A percentile compares a stretch with the other conserved stretches of the same genome.
These are phyloP conservation scores for Podospora australis DNA, from an alignment of 495 filamentous ascomycete genomes.

Conservation along the genomic window DNA sequence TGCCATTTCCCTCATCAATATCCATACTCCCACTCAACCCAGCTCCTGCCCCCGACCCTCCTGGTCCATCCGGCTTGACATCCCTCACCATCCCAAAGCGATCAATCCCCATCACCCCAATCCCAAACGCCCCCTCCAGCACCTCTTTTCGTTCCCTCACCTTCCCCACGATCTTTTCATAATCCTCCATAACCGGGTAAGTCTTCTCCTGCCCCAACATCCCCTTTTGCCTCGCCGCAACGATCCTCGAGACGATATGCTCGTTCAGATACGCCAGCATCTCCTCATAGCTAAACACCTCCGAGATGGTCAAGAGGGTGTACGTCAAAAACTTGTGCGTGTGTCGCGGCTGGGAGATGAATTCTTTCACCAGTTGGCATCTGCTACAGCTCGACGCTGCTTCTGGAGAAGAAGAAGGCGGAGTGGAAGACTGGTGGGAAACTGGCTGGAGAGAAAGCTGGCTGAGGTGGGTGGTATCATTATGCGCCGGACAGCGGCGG, in stretches of 20 bases:
- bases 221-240: background rate
- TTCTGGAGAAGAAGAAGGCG: background rate
- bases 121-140: background rate
- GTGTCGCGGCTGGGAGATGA: background rate
- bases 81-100: background rate
- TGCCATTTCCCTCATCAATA: too few species aligned
- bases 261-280: slow-evolving; percentile 5
- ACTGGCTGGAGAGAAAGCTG: background rate
- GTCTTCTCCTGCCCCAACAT: background rate
- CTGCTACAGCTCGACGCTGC: background rate
- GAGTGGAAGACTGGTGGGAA: background rate
- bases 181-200: slow-evolving; percentile 5
- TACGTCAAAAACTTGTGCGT: background rate
- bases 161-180: background rate
- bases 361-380: background rate
- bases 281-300: slow-evolving; percentile 6
- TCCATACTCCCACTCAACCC: too few species aligned
- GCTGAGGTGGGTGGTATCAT: background rate
- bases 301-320: background rate
- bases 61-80: background rate
- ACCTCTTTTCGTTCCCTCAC: background rate
- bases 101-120: background rate
- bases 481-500: too few species aligned
- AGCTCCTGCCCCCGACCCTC: background rate
- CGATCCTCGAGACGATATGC: background rate